Conservation (phyloP, 2,329 filamentous ascomycete genomes). For the Epichloe gansuensis region DNA sequence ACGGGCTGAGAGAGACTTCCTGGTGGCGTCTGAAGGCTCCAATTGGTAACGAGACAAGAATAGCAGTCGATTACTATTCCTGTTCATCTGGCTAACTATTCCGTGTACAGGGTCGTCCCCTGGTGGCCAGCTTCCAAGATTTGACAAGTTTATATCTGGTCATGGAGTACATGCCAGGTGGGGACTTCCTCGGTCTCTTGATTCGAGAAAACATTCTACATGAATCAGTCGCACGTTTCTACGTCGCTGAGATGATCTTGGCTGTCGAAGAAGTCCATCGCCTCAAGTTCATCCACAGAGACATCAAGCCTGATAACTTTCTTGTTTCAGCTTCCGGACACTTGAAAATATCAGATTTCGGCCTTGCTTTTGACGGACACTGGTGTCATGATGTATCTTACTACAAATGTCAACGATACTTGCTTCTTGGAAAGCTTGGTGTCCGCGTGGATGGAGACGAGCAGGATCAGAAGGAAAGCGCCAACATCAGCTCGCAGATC, state of each 20-base stretch:
- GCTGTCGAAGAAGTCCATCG: slow-evolving; percentile 88
- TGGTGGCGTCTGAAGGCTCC: slow-evolving; percentile 80
- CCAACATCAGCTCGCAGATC: slow-evolving; percentile 23
- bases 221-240: slow-evolving; percentile 71
- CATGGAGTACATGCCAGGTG: slow-evolving; percentile 97
- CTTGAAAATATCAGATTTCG: slow-evolving; percentile 92
- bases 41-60: slow-evolving; percentile 43
- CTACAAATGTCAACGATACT: slow-evolving; percentile 73
- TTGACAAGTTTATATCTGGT: slow-evolving; percentile 74
- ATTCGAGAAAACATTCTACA: slow-evolving; percentile 74
- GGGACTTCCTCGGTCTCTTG: slow-evolving; percentile 80
- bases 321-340: slow-evolving; percentile 80
- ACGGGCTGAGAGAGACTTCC: slow-evolving; percentile 80
- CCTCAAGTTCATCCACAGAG: slow-evolving; percentile 83
- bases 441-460: slow-evolving; percentile 64
- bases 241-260: slow-evolving; percentile 90
- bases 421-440: slow-evolving; percentile 62
- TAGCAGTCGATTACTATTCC: neutral
- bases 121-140: slow-evolving; percentile 86
- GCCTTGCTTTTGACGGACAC: slow-evolving; percentile 86
- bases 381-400: slow-evolving; percentile 88
- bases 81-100: neutral
- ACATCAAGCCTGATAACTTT: slow-evolving; percentile 97
- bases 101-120: slow-evolving; percentile 54
- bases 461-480: slow-evolving; percentile 48